Base-by-base conservation (phyloP, 1,139 yeast species). In the Blastobotrys ciferrii region DNA sequence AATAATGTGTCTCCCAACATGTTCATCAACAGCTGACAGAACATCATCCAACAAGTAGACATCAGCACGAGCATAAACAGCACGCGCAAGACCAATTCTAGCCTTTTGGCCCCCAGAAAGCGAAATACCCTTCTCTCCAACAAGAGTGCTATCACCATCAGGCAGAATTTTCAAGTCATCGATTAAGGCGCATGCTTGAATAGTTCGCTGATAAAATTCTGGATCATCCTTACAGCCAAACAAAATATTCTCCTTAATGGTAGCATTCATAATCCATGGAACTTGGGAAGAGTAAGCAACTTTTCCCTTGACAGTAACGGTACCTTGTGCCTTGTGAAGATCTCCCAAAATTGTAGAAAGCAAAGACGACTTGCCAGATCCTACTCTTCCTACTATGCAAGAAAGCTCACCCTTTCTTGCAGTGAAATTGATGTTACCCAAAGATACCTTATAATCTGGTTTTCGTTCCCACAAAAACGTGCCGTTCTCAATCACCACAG, bases 101-200 rank as follows among this genome's bases (percentile, higher is more conserved):
- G 98, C 97, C 73, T 91, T 92, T 68, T 92, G 98, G 40, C 98
- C 98, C 52, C 98, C 98, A 43, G 96, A 87, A 50, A 92, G 75
- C 12, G 97, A 87, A 49, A 92, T 88, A 60, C 98, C 98, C 70
- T 91, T 91, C 70, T 92, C 98, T 55, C 98, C 98, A 46, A 92
- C 98, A 60, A 86, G 79, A 1, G 98, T 91, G 48, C 74, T 72
- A 65, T 92, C 98, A 45, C 98, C 97, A 62, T 87, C 87, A 2
- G 95, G 87, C 47, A 92, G 73, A 32, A 84, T 79, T 23, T 77
- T 78, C 57, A 92, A 75, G 68, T 92, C 98, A 44, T 81, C 81
- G n/a, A 75, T 70, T 60, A 92, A 75, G 4, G 96, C 96, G 75
- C 98, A 92, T 0, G 97, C 97, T 53, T 81, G 80, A 50, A 92